Evolutionary conservation across 2,329 filamentous ascomycete species (phyloP).

Genomic region (Colletotrichum navitas): DNA sequence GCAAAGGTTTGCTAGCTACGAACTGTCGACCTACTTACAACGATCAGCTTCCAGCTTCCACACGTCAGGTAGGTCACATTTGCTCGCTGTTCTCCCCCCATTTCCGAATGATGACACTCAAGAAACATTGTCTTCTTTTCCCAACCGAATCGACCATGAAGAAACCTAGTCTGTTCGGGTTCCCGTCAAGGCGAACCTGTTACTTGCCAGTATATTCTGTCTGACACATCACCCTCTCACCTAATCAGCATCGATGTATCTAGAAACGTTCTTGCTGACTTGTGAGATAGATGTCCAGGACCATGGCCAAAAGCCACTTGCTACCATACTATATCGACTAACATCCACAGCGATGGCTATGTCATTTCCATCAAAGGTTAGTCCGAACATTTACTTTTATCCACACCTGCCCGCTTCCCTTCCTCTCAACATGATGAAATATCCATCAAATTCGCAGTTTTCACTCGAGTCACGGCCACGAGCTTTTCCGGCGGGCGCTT

Average conservation of each 20-base stretch:
- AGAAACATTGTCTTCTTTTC: slow-evolving; percentile 84
- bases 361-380: slow-evolving; percentile 46
- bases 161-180: slow-evolving; percentile 78
- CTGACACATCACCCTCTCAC: slow-evolving; percentile 64
- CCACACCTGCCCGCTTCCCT: slow-evolving; percentile 31
- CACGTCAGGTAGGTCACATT: slow-evolving; percentile 28
- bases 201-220: slow-evolving; percentile 93
- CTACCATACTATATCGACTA: neutral
- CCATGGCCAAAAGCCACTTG: neutral
- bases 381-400: slow-evolving; percentile 41
- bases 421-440: slow-evolving; percentile 73
- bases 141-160: slow-evolving; percentile 90
- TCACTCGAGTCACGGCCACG: slow-evolving; percentile 78
- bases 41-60: neutral
- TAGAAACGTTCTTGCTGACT: slow-evolving; percentile 11
- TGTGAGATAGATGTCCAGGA: neutral
- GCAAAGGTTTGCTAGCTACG: neutral
- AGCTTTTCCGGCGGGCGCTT: slow-evolving; percentile 63
- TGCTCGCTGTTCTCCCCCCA: slow-evolving; percentile 6
- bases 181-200: slow-evolving; percentile 72
- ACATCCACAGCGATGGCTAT: neutral
- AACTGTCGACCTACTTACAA: neutral
- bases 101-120: slow-evolving; percentile 77
- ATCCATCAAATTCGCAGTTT: slow-evolving; percentile 88
- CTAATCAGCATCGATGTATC: slow-evolving; percentile 13